A percentile compares a stretch with the other conserved stretches of the same genome.
Conservation (phyloP, 805 yeast genomes). For the Candida fluviatilis region DNA sequence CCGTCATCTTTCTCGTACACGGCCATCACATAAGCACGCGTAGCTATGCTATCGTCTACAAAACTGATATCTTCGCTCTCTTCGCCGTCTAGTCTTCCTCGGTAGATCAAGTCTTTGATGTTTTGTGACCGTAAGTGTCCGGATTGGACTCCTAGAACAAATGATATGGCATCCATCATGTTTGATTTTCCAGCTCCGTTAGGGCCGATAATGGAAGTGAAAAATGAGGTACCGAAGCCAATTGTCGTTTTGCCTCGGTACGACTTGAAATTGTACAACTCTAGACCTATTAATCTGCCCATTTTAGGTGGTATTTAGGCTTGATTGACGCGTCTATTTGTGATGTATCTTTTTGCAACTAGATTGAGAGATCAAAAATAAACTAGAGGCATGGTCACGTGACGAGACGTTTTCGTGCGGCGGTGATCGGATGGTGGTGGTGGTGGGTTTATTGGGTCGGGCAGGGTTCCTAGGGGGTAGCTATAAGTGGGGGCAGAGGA, state of each 20-base stretch:
- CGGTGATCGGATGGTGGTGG: too few species aligned
- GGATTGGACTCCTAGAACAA: constrained; percentile 83
- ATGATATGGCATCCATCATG: constrained; percentile 95
- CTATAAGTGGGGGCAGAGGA: too few species aligned
- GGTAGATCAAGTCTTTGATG: constrained; percentile 72
- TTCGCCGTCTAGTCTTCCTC: constrained; percentile 44
- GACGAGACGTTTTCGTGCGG: neutral
- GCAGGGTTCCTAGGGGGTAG: too few species aligned
- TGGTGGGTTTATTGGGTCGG: too few species aligned
- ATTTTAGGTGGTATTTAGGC: constrained; percentile 40
- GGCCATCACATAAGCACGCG: constrained; percentile 72
- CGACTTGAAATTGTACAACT: constrained; percentile 85
- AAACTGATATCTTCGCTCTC: constrained; percentile 11
- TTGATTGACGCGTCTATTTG: neutral
- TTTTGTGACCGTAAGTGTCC: constrained; percentile 70
- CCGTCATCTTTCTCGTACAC: constrained; percentile 64
- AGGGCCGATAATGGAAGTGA: constrained; percentile 95
- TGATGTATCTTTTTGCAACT: neutral
- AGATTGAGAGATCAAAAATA: too few species aligned
- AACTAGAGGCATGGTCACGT: neutral
- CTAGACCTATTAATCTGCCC: constrained; percentile 82
- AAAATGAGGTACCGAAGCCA: constrained; percentile 78
- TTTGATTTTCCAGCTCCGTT: constrained; percentile 98
- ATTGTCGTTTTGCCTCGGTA: constrained; percentile 72
- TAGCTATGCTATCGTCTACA: constrained; percentile 33